A percentile compares a stretch with the other conserved stretches of the same genome.
phyloP scores from a whole-genome alignment of 306 rosid genomes.

The Pyrus pyrifolia region DNA sequence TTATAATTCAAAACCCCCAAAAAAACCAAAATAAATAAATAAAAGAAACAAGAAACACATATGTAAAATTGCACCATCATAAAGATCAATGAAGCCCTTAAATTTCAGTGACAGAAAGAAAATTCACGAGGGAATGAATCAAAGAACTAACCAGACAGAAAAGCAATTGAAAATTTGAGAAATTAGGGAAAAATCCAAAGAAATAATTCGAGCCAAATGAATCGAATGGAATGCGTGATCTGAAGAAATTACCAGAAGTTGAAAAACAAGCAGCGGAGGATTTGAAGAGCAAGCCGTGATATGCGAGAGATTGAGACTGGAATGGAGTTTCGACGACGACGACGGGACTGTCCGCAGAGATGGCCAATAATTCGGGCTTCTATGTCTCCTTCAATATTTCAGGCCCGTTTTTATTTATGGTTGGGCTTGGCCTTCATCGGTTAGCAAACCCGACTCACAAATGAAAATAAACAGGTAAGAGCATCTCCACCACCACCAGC shows the following conservation, averaged over 20 bases:
- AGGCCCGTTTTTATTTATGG: neutral
- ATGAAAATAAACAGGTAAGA: too few species aligned
- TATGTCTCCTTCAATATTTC: neutral
- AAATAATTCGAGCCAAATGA: neutral
- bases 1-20: too few species aligned
- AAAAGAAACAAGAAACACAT: neutral
- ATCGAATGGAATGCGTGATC: neutral
- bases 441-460: neutral
- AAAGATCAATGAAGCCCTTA: neutral
- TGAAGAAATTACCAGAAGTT: neutral
- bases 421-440: neutral
- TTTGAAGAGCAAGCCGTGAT: neutral
- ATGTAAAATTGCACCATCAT: neutral
- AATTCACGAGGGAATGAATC: neutral
- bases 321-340: neutral
- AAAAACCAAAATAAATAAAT: too few species aligned
- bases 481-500: too few species aligned
- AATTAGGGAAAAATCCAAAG: neutral
- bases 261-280: neutral
- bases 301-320: neutral
- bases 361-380: neutral
- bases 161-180: neutral
- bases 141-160: neutral
- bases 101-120: neutral
- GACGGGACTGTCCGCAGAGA: neutral